Base-by-base conservation (phyloP, 306 rosid genomes). In the Herpetospermum pedunculosum region DNA sequence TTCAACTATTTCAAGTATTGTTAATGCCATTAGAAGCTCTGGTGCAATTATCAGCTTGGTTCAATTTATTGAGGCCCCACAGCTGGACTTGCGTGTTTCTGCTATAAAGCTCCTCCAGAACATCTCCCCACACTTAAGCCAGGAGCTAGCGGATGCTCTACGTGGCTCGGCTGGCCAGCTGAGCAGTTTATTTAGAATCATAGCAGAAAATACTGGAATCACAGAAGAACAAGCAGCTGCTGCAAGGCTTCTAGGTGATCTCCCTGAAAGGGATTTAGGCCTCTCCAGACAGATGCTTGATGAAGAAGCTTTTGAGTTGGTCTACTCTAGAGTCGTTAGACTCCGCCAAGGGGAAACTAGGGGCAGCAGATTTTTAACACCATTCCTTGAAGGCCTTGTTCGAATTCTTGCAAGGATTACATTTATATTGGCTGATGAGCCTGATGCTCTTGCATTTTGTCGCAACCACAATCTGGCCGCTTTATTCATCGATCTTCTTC, bases 161-260 rank as follows among this genome's bases (percentile, higher is more conserved):
- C 99, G 96, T 30, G 96, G 99, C 76, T 87, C 99, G 7, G 96
- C 85, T 40, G 97, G 99, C 79, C 99, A 95, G 84, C 97, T 95
- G 74, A 85, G 91, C 19, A 85, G 90, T 84, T 84, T 95, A 73
- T 85, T 95, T 72, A 85, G 60, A 81, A 88, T 95, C 70, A 89
- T 95, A 81, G 82, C 96, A 69, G 99, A 95, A 80, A 84, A 84
- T 82, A 83, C 81, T 58, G 87, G 92, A 77, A 88, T 89, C 84
- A 87, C 85, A 25, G 99, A 95, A 74, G 99, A 95, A 84, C 99
- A 95, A 76, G 87, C 99, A 41, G 97, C 92, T 6, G 97, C 99
- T 70, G 89, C 85, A 65, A 84, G 96, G 84, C 92, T 95, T 58
- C 76, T 95, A 75, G 99, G 97, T 40, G 96, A 91, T 48, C 89